These are phyloP conservation scores for Apophysomyces sp. DNA, from an alignment of 371 early-diverging fungal species.

Conservation along the genomic window DNA sequence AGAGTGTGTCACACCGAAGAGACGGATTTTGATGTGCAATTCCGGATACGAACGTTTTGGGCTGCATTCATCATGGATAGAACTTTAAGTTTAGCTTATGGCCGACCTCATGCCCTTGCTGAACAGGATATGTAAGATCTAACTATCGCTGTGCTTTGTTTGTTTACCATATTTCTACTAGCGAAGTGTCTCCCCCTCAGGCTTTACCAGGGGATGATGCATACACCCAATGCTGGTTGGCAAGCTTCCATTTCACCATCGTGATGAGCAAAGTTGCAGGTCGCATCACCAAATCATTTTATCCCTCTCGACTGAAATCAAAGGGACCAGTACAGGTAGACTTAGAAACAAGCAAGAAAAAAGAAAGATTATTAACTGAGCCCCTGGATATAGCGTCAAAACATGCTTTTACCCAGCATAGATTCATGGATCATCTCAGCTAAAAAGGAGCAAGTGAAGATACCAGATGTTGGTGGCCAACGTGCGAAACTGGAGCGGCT, in stretches of 20 bases:
- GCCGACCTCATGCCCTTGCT: constrained; percentile 8
- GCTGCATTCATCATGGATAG: constrained; percentile 10
- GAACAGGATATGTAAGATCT: constrained; percentile 13
- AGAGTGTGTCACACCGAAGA: constrained; percentile 9
- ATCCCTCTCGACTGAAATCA: background rate
- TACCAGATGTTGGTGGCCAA: background rate
- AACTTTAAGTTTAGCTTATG: constrained; percentile 7
- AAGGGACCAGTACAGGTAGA: constrained; percentile 3
- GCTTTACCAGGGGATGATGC: background rate
- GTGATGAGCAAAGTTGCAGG: constrained; percentile 12
- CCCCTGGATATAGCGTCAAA: background rate
- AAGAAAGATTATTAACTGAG: background rate
- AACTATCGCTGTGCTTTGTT: background rate
- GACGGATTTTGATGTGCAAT: constrained; percentile 2
- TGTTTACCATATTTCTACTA: background rate
- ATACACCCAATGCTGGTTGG: background rate
- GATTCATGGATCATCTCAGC: background rate
- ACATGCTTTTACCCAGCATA: background rate
- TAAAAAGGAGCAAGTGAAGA: background rate
- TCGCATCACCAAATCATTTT: constrained; percentile 11
- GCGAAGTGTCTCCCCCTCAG: background rate
- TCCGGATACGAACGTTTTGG: constrained; percentile 11
- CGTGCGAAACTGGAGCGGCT: constrained; percentile 7
- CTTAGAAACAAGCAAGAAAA: background rate
- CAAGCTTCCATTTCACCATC: background rate